phyloP scores from a whole-genome alignment of 2,329 filamentous ascomycete species.

The Stagonosporopsis rhizophila region DNA sequence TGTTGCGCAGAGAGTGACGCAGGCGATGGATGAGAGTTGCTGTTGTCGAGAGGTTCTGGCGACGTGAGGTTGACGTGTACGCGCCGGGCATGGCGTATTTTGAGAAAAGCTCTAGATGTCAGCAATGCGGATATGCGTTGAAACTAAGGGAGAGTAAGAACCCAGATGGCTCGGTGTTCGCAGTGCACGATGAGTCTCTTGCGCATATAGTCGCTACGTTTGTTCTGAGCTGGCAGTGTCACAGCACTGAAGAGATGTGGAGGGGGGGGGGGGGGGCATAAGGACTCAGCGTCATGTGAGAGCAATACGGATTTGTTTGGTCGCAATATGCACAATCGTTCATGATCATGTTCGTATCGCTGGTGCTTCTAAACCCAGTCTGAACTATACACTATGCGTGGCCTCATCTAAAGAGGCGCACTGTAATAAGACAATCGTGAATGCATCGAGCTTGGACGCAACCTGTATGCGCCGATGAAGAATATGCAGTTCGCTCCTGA shows the following conservation, averaged over 20 bases:
- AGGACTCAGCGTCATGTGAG: background rate
- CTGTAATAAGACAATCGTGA: slow-evolving; percentile 29
- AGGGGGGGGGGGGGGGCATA: background rate
- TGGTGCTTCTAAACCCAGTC: slow-evolving; percentile 7
- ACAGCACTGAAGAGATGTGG: background rate
- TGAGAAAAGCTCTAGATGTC: background rate
- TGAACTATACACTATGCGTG: slow-evolving; percentile 29
- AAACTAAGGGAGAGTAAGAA: background rate
- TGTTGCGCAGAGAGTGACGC: slow-evolving; percentile 19
- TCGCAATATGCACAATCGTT: slow-evolving; percentile 15
- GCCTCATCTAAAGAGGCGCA: slow-evolving; percentile 23
- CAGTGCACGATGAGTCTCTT: background rate
- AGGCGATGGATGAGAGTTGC: slow-evolving; percentile 22
- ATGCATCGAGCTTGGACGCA: slow-evolving; percentile 20
- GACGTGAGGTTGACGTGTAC: background rate
- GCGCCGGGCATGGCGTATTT: background rate
- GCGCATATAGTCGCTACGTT: slow-evolving; percentile 20
- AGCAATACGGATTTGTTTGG: background rate
- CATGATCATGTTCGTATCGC: slow-evolving; percentile 7
- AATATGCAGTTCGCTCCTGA: slow-evolving; percentile 35
- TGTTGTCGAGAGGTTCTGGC: slow-evolving; percentile 11
- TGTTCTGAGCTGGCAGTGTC: slow-evolving; percentile 18
- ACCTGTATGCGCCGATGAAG: slow-evolving; percentile 29
- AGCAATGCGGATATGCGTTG: background rate
- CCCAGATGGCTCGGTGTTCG: slow-evolving; percentile 7